Percentiles rank a stretch among this genome's conserved stretches.
Evolutionary conservation across 2,329 filamentous ascomycete genomes (phyloP).

Genomic region (Hypoxylon sp.): DNA sequence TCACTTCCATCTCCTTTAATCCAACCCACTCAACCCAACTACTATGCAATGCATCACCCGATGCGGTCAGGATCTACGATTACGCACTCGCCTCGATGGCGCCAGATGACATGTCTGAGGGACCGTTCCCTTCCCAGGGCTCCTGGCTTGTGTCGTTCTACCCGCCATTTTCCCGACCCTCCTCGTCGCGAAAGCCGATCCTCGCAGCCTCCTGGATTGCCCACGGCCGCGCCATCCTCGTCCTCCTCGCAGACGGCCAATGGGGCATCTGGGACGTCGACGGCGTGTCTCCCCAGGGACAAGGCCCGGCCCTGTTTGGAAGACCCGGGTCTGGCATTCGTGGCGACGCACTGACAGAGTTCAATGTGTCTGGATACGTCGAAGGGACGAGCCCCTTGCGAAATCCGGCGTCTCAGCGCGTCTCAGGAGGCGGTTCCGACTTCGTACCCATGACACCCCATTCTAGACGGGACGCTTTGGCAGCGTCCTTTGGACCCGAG

Average conservation of each 20-base stretch:
- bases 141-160: constrained; percentile 72
- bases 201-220: constrained; percentile 69
- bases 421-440: constrained; percentile 51
- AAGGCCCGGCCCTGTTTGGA: constrained; percentile 56
- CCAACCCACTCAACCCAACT: constrained; percentile 65
- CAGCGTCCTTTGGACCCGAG: constrained; percentile 57
- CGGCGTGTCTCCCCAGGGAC: constrained; percentile 58
- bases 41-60: constrained; percentile 61
- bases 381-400: constrained; percentile 66
- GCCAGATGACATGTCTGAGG: constrained; percentile 58
- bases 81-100: constrained; percentile 62
- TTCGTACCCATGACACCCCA: constrained; percentile 72
- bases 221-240: constrained; percentile 65
- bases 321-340: constrained; percentile 61
- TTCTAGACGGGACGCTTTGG: constrained; percentile 62
- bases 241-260: constrained; percentile 67
- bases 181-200: constrained; percentile 64
- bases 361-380: constrained; percentile 65
- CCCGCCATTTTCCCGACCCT: constrained; percentile 60
- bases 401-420: constrained; percentile 51
- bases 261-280: constrained; percentile 75
- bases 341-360: constrained; percentile 66
- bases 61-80: constrained; percentile 69
- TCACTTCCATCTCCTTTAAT: constrained; percentile 67
- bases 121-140: constrained; percentile 64